Conservation (phyloP, 176 grass and related monocot genomes). For the Thalia dealbata region DNA sequence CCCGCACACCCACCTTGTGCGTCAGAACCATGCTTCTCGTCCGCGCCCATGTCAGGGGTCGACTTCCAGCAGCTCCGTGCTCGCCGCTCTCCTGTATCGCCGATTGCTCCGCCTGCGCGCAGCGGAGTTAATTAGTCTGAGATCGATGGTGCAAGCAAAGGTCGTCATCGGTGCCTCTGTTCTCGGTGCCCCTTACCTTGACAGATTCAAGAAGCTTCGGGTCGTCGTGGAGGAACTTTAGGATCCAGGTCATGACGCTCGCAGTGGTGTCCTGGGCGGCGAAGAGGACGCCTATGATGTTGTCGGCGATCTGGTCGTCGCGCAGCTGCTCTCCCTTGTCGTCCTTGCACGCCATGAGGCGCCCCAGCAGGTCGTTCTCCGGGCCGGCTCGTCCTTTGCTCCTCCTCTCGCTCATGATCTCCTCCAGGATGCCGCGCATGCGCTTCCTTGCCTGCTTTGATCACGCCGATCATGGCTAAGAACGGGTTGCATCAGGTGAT, state of each 20-base stretch:
- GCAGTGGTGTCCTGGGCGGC: conserved; percentile 98
- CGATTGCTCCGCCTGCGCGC: conserved; percentile 58
- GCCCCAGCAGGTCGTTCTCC: conserved; percentile 51
- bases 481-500: too few relatives aligned
- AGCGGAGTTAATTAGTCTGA: not conserved
- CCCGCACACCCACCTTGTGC: conserved; percentile 46
- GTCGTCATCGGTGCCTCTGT: too few relatives aligned
- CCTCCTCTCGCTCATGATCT: conserved; percentile 67
- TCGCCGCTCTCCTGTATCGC: conserved; percentile 44
- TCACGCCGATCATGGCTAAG: too few relatives aligned
- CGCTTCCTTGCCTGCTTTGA: conserved; percentile 51
- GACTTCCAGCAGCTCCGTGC: conserved; percentile 29
- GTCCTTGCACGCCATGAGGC: conserved; percentile 51
- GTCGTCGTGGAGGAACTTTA: conserved; percentile 80
- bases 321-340: conserved; percentile 35
- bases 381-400: conserved; percentile 11
- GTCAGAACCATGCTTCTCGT: conserved; percentile 69
- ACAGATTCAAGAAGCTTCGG: conserved; percentile 60
- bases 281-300: conserved; percentile 89
- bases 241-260: conserved; percentile 86
- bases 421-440: conserved; percentile 44
- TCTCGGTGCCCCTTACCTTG: conserved; percentile 17
- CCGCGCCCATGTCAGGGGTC: conserved; percentile 65
- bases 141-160: too few relatives aligned
- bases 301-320: conserved; percentile 80